Conservation (phyloP, 345 rosid genomes). For the Euphorbia pulcherrima region DNA sequence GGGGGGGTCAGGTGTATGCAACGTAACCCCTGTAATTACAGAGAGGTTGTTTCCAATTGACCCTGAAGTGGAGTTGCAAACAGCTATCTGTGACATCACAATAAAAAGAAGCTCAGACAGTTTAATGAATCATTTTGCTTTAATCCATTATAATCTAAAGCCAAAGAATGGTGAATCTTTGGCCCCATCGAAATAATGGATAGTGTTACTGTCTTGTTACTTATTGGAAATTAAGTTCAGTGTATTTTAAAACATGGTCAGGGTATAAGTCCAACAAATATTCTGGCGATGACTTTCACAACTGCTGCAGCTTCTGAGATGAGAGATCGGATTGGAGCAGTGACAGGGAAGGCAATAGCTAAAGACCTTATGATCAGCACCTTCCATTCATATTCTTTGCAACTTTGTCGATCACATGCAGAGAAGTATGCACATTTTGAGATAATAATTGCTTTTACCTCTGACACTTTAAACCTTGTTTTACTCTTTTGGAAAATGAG, state of each 20-base stretch:
- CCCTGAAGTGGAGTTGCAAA: no score
- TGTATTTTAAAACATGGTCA: constrained; percentile 27
- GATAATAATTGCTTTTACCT: constrained; percentile 3
- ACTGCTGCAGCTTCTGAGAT: constrained; percentile 94
- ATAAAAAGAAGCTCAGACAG: no score
- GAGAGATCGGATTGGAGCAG: constrained; percentile 73
- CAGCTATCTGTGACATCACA: no score
- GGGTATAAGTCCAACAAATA: constrained; percentile 80
- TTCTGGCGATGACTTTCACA: constrained; percentile 96
- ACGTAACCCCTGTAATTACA: no score
- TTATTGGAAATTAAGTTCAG: background rate
- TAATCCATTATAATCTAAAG: no score
- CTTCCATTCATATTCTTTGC: constrained; percentile 90
- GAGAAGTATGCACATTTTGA: constrained; percentile 57
- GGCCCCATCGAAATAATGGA: no score
- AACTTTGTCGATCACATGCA: constrained; percentile 87
- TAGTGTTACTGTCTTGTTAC: constrained; percentile 1
- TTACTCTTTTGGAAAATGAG: constrained; percentile 10
- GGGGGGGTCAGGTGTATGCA: no score
- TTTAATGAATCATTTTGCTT: no score
- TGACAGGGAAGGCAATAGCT: constrained; percentile 77
- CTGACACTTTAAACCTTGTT: constrained; percentile 8
- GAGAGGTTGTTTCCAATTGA: no score
- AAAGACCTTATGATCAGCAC: constrained; percentile 84
- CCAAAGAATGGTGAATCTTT: no score